These are phyloP conservation scores for Nakazawaea ishiwadae DNA, from an alignment of 805 yeast species.

Conservation along the genomic window DNA sequence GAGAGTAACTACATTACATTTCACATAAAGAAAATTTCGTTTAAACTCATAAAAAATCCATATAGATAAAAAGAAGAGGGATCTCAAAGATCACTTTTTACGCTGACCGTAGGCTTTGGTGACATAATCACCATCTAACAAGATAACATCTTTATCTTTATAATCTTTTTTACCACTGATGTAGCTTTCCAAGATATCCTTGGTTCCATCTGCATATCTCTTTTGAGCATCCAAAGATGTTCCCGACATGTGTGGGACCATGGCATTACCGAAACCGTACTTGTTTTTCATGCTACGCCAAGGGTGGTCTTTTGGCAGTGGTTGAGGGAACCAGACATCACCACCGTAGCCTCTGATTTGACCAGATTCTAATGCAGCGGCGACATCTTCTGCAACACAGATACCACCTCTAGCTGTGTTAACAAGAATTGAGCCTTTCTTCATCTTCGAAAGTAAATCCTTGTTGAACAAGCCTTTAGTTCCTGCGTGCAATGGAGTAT, in stretches of 20 bases:
- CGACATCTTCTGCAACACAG: slow-evolving; percentile 67
- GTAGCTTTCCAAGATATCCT: slow-evolving; percentile 58
- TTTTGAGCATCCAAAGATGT: slow-evolving; percentile 77
- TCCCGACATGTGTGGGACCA: slow-evolving; percentile 82
- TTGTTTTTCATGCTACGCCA: slow-evolving; percentile 69
- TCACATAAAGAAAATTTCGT: too few species aligned
- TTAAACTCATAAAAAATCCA: too few species aligned
- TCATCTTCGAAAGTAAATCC: slow-evolving; percentile 61
- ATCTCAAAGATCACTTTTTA: slow-evolving; percentile 30
- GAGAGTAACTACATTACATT: too few species aligned
- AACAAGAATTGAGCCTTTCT: slow-evolving; percentile 68
- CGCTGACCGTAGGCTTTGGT: slow-evolving; percentile 66
- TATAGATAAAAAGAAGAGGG: too few species aligned
- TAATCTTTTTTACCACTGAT: slow-evolving; percentile 61
- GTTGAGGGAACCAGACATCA: slow-evolving; percentile 84
- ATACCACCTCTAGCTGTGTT: slow-evolving; percentile 85
- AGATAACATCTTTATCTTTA: slow-evolving; percentile 72
- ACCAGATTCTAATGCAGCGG: slow-evolving; percentile 66
- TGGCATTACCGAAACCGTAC: slow-evolving; percentile 73
- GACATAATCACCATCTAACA: slow-evolving; percentile 65
- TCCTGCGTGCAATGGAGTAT: slow-evolving; percentile 71
- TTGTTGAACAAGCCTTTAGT: slow-evolving; percentile 66
- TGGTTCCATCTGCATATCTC: slow-evolving; percentile 67
- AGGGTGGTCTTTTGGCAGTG: slow-evolving; percentile 73
- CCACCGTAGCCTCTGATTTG: slow-evolving; percentile 79